Evolutionary conservation across 495 filamentous ascomycete species (phyloP), one percentile per base, ranked within the genome.

Genomic region (Astrothelium macrocarpum): DNA sequence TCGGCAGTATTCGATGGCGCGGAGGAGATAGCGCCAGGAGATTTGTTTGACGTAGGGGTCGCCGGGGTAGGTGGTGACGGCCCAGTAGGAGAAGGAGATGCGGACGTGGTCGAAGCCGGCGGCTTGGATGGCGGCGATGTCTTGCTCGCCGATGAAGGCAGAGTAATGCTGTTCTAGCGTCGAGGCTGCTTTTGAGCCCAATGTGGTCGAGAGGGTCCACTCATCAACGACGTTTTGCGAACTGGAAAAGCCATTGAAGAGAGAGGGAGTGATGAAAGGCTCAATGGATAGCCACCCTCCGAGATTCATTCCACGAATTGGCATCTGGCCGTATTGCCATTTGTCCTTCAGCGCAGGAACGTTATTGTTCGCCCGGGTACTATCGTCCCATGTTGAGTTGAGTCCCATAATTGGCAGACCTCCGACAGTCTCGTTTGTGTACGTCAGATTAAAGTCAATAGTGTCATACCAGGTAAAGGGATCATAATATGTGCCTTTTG

Each of bases 71-170:
- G 87, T 90, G 53, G 82, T 84, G 1, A 97, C 85, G 0, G 91
- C 90, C 95, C 95, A 99, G 79, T 99, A 99, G 1, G 88, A 88
- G 73, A 88, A 97, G 1, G 87, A 91, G 39, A 99, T 95, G 59
- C 95, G 88, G 11, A 99, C 88, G 73, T 99, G 94, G 73, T 99
- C 95, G 14, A 99, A 85, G 0, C 94, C 95, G 1, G 95, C 95
- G 28, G 85, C 86, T 34, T 81, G 81, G 64, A 99, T 97, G 32
- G 92, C 87, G 26, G 78, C 79, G 72, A 97, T 95, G 28, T 90
- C 91, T 59, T 86, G 77, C 69, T 94, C 89, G 0, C 81, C 89
- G 28, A 96, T 84, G 72, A 96, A 97, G 3, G 81, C 82, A 2
- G 92, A 84, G 73, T 99, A 97, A 74, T 99, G 95, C 68, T 88